Conservation (phyloP, 495 filamentous ascomycete species). For the Halenospora varia region DNA sequence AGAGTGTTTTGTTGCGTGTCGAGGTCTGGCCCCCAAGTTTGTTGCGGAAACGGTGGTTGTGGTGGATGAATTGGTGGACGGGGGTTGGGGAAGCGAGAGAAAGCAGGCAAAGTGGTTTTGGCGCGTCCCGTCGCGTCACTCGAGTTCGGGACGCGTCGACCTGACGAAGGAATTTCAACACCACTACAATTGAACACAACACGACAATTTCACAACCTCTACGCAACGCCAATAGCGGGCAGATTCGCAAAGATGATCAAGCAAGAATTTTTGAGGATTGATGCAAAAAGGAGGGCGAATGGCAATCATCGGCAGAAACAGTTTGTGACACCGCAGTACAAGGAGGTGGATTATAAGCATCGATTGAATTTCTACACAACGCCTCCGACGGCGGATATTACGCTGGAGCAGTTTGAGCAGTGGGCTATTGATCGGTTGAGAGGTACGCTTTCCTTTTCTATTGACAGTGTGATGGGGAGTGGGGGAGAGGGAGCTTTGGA, state of each 20-base stretch:
- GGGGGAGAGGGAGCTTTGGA: no score
- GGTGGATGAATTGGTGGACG: no score
- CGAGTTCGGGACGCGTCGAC: constrained; percentile 8
- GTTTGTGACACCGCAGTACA: constrained; percentile 69
- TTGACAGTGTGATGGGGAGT: no score
- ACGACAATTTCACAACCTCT: neutral
- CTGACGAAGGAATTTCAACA: neutral
- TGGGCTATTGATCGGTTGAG: constrained; percentile 96
- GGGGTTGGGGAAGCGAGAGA: neutral
- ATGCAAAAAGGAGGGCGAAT: constrained; percentile 70
- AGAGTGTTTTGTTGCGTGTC: neutral
- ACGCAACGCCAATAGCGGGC: constrained; percentile 11
- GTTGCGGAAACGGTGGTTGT: neutral
- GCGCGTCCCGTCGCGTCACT: constrained; percentile 30
- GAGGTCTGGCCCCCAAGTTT: neutral
- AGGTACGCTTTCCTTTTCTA: no score
- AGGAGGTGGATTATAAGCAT: constrained; percentile 72
- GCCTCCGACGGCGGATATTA: constrained; percentile 91
- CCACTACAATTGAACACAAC: no score
- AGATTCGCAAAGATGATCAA: constrained; percentile 71
- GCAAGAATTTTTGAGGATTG: constrained; percentile 68
- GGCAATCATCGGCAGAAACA: constrained; percentile 81
- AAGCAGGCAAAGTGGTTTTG: neutral
- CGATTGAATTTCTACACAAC: constrained; percentile 87
- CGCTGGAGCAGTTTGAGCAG: constrained; percentile 96